Percentiles rank a stretch among this genome's conserved stretches.
Evolutionary conservation across 768 basidiomycete genomes (phyloP).

Genomic region (Suillus bovinus): DNA sequence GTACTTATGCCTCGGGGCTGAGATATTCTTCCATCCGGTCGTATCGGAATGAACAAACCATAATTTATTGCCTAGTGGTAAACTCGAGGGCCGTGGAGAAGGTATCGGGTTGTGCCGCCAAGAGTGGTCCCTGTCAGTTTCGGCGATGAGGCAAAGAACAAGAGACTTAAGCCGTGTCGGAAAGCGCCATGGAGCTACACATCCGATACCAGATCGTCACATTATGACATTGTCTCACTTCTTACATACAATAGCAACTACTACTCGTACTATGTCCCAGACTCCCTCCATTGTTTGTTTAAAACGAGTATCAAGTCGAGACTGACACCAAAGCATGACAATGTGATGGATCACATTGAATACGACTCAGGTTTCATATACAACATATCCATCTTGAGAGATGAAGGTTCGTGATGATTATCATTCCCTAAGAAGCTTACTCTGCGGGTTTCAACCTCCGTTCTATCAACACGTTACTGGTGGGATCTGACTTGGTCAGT

Average conservation of each 20-base stretch:
- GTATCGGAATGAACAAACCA: background rate
- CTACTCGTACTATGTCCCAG: background rate
- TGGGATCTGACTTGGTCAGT: no score
- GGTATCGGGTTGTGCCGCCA: background rate
- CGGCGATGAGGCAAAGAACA: background rate
- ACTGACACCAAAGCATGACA: background rate
- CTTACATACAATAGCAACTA: background rate
- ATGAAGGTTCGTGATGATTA: background rate
- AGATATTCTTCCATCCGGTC: constrained; percentile 2
- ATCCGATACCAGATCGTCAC: background rate
- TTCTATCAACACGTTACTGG: no score
- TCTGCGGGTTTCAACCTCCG: no score
- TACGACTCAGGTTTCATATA: background rate
- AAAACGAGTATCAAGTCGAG: background rate
- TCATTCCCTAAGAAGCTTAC: no score
- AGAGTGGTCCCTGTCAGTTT: background rate
- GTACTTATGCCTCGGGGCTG: background rate
- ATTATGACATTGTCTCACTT: constrained; percentile 1
- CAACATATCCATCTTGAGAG: background rate
- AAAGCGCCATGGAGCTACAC: background rate
- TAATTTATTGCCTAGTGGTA: background rate
- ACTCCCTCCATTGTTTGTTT: background rate
- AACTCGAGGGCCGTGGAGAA: background rate
- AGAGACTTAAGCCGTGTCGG: background rate
- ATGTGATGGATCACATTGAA: background rate